Evolutionary conservation across 371 early-diverging fungal genomes (phyloP), one percentile per base, ranked within the genome.

Genomic region (Basidiobolus meristosporus): DNA sequence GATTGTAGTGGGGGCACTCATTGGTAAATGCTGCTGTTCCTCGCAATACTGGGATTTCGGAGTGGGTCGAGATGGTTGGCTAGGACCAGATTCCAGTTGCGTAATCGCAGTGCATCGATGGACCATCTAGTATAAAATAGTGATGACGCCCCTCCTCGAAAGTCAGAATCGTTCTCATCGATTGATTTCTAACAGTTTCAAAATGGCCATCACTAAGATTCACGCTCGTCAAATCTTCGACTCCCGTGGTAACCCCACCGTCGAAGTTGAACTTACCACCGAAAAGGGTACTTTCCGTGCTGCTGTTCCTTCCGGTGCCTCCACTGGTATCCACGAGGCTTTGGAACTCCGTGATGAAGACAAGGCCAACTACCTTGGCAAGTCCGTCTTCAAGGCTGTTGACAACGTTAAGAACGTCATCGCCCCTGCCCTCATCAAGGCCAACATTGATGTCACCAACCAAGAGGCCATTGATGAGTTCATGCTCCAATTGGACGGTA

Each of bases 201-300:
- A 40, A 22, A 70, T 64, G 63, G 38, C 76, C 42, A 72, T 83
- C 54, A 60, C 59, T 43, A 72, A 81, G 57, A 73, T 92, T 48
- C 79, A 81, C 70, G 96, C 97, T 50, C 86, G 98, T 60, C 92
- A 92, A 68, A 93, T 98, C 68, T 92, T 96, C 50, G 93, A 96
- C 68, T 98, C 98, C 41, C 79, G 98, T 51, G 98, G 99, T 44
- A 90, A 88, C 73, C 99, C 99, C 40, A 98, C 98, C 43, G 84
- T 97, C 42, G 98, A 98, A 69, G 96, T 97, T 28, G 98, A 99
- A 46, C 70, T 99, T 51, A 80, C 82, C 53, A 95, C 93, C 57
- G 60, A 54, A 39, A 67, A 75, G 53, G 87, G 72, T 49, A 60
- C 80, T 44, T 90, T 90, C 77, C 84, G 91, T 46, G 90, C 95